These are phyloP conservation scores for Mycena chlorophos DNA, from an alignment of 768 basidiomycete genomes.

Conservation along the genomic window DNA sequence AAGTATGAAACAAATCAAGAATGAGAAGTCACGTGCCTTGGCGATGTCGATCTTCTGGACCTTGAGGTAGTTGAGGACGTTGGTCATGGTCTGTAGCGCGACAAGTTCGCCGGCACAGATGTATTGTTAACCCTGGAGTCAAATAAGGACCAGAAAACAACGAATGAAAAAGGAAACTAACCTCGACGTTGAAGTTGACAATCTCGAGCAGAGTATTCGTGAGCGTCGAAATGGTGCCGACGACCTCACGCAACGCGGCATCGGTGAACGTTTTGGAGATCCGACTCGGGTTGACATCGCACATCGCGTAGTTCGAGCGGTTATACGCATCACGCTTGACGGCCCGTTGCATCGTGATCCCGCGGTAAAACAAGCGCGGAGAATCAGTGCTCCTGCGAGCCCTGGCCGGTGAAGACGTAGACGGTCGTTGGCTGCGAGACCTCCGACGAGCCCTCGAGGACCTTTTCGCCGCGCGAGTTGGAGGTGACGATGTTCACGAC, in stretches of 20 bases:
- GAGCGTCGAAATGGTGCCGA: constrained; percentile 79
- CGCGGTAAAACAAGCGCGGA: constrained; percentile 99
- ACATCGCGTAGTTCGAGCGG: constrained; percentile 97
- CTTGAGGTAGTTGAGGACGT: constrained; percentile 95
- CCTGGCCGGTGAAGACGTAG: constrained; percentile 97
- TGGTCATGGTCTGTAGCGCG: constrained; percentile 90
- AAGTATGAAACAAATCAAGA: constrained; percentile 1
- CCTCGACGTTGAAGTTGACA: constrained; percentile 90
- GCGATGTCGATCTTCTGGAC: constrained; percentile 92
- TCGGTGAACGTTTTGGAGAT: constrained; percentile 94
- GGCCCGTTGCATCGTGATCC: constrained; percentile 99
- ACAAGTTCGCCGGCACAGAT: constrained; percentile 97
- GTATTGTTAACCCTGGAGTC: constrained; percentile 91
- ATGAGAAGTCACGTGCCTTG: constrained; percentile 50
- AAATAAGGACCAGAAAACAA: constrained; percentile 8
- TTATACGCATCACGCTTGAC: constrained; percentile 93
- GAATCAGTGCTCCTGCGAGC: constrained; percentile 95
- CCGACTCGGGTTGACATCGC: constrained; percentile 94
- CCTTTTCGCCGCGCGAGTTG: constrained; percentile 86
- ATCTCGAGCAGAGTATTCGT: constrained; percentile 81
- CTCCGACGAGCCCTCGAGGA: constrained; percentile 88
- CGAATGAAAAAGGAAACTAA: constrained; percentile 32
- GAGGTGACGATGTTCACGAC: constrained; percentile 85
- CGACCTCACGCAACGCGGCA: constrained; percentile 93
- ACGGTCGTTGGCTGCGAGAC: constrained; percentile 88